Evolutionary conservation across 2,329 filamentous ascomycete genomes (phyloP), one percentile per base, ranked within the genome.

Genomic region (Phyllosticta capitalensis): DNA sequence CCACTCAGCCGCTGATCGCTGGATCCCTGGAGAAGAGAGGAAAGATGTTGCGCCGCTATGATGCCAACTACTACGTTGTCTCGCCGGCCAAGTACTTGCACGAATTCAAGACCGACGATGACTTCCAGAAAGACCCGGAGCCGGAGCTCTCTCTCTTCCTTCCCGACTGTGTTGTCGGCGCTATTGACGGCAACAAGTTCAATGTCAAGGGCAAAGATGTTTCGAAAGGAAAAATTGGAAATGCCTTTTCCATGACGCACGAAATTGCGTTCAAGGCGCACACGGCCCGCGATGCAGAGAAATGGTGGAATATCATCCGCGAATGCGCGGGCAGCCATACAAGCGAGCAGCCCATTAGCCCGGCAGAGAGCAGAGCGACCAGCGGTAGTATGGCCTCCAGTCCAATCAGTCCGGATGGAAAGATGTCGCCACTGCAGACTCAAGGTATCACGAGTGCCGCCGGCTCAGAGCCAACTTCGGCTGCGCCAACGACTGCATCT

Each of bases 161-260:
- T 0, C 92, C 94, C 10, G 94, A 99, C 67, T 95, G 92, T 66
- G 75, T 86, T 52, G 83, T 97, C 60, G 90, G 91, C 61, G 81
- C 78, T 21, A 73, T 84, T 28, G 85, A 80, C 64, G 91, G 88
- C 58, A 83, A 87, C 62, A 96, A 95, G 75, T 97, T 99, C 81
- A 90, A 85, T 68, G 81, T 99, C 73, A 96, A 96, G 78, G 94
- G 94, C 73, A 97, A 97, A 75, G 92, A 99, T 71, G 84, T 87
- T 60, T 87, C 86, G 68, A 88, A 89, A 70, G 79, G 81, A 62
- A 88, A 87, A 64, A 76, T 96, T 64, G 86, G 87, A 68, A 88
- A 86, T 77, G 92, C 90, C 70, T 83, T 96, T 65, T 83, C 87
- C 54, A 89, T 92, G 64, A 83, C 76, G 24, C 85, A 90, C 49